Evolutionary conservation across 352 stramenopile species (phyloP), one percentile per base, ranked within the genome.

Genomic region (Phytophthora pluvialis): DNA sequence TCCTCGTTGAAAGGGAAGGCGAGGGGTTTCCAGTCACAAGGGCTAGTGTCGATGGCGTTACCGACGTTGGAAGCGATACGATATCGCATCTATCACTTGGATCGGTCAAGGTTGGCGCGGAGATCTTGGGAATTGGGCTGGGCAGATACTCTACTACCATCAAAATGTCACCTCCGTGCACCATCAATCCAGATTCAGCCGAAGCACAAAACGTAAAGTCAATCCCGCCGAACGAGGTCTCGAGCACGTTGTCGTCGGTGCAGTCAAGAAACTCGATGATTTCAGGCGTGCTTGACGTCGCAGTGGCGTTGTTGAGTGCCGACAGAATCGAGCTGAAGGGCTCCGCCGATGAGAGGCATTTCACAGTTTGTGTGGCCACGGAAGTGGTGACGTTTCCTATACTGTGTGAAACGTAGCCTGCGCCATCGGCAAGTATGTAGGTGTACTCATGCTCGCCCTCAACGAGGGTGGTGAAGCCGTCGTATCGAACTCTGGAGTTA

Each of bases 371-470:
- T n/a, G n/a, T n/a, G n/a, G n/a, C 28, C 5, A n/a, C 12, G 3
- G 5, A 21, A 10, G 33, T 21, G 3, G 13, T 25, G 5, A 4
- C 33, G 9, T 0, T 48, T 3, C 60, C 31, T 12, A 66, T 40
- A 3, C 61, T 18, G 50, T 73, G 76, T 13, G 53, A 50, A n/a
- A n/a, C n/a, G n/a, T n/a, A n/a, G n/a, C n/a, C n/a, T 4, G 40
- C 18, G 11, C 68, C 57, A n/a, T 76, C 45, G 0, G 64, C 55
- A 10, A 75, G 43, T 5, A 44, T 40, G 42, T 75, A 78, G 11
- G 49, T 71, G 18, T 56, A 64, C 9, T 26, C 33, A 0, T 13
- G 50, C n/a, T 46, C 35, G 5, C 38, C 48, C 11, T 67, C 28
- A 15, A 57, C 32, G 10, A 71, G 64, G 5, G 35, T 60, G 13